Evolutionary conservation across 768 basidiomycete genomes (phyloP), one percentile per base, ranked within the genome.

Genomic region (Aureoboletus auriporus): DNA sequence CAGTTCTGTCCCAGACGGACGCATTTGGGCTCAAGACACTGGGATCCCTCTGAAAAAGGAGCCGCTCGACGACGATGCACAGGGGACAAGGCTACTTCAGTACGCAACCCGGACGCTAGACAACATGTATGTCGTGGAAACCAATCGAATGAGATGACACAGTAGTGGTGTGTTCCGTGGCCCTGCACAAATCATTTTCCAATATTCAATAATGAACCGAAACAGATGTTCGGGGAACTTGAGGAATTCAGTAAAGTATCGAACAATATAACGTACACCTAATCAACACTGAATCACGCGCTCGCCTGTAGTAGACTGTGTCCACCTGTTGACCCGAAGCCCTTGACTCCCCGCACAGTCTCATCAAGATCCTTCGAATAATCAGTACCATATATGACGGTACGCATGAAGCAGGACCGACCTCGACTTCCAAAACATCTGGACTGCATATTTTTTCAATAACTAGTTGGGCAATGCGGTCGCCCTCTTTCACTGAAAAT

Each of bases 271-370:
- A 40, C n/a, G 40, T 52, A 50, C 33, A 34, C 11, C 0, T 12
- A 4, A 28, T 23, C 23, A 31, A n/a, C 3, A n/a, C 13, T 42
- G 12, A 20, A 45, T 59, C 47, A 56, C 14, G 52, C 37, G 12
- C 17, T 48, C 14, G 29, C 70, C 30, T 23, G 20, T 4, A 87
- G 66, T n/a, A 71, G 62, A 8, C 52, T 69, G 61, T 92, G 86
- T 9, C 93, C 94, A 10, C 95, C 95, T 4, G 95, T 98, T 5
- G 94, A 97, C 0, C 96, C 96, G 56, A 96, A 98, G 1, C 93
- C 96, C 33, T 83, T 84, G 20, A 74, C 73, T 16, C 96, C 95
- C 35, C 96, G 83, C 28, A 79, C 60, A 1, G 96, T 98, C 50
- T 85, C 82, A 43, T 91, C 89, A 7, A 99, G 81, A 54, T 86